phyloP scores from a whole-genome alignment of 768 basidiomycete genomes.

The Lentinus tigrinus region DNA sequence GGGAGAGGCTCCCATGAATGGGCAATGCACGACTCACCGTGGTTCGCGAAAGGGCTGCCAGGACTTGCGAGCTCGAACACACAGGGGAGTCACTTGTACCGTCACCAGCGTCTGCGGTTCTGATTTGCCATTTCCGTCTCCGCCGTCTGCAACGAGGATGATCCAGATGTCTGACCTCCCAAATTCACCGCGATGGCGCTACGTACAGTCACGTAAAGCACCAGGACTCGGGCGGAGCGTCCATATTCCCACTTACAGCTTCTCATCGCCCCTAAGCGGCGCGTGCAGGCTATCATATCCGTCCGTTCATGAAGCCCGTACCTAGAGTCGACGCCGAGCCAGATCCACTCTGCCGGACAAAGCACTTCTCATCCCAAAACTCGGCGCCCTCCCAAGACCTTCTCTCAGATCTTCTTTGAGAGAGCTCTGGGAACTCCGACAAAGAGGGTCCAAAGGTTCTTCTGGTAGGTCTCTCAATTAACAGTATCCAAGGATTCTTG shows the following conservation, averaged over 20 bases:
- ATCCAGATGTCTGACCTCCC: not conserved
- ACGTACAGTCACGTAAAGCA: constrained; percentile 11
- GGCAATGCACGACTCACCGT: not conserved
- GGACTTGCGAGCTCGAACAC: not conserved
- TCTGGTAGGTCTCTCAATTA: constrained; percentile 15
- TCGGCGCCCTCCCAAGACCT: constrained; percentile 4
- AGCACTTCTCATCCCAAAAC: constrained; percentile 13
- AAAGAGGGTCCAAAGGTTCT: constrained; percentile 31
- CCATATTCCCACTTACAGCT: constrained; percentile 10
- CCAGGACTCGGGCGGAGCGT: constrained; percentile 8
- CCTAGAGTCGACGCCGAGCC: constrained; percentile 19
- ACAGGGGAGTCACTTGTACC: not conserved
- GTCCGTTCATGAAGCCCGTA: constrained; percentile 15
- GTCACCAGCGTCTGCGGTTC: not conserved
- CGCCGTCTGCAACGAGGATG: constrained; percentile 1
- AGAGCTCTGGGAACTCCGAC: constrained; percentile 19
- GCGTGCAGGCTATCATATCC: constrained; percentile 15
- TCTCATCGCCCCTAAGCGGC: constrained; percentile 8
- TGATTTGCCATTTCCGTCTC: constrained; percentile 4
- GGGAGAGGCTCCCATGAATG: constrained; percentile 1
- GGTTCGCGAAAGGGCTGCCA: not conserved
- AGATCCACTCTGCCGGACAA: constrained; percentile 18
- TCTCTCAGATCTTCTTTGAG: constrained; percentile 21
- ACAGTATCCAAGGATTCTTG: not conserved
- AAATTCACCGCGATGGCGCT: constrained; percentile 3